Percentiles rank a stretch among this genome's conserved stretches.
These are phyloP conservation scores for Penicillium chermesinum DNA, from an alignment of 495 filamentous ascomycete genomes.

Conservation along the genomic window DNA sequence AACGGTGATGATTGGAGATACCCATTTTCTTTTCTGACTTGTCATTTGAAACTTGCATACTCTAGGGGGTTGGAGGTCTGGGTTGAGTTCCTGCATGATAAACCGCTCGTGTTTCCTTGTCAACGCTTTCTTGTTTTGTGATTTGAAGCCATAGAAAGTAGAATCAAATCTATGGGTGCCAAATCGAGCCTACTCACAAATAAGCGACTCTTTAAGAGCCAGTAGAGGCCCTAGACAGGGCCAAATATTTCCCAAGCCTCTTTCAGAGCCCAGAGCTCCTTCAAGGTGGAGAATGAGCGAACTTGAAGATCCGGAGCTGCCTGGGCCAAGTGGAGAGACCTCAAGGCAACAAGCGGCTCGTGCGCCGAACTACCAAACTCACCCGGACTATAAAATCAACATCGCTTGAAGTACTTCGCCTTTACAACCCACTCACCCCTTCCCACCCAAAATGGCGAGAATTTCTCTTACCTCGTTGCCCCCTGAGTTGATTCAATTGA, in stretches of 20 bases:
- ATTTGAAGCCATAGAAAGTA: background rate
- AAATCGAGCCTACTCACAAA: background rate
- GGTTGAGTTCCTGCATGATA: background rate
- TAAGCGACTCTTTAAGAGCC: too few species aligned
- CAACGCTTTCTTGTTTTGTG: background rate
- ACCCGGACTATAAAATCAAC: background rate
- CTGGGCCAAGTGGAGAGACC: background rate
- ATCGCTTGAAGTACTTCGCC: background rate
- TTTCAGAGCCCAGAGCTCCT: background rate
- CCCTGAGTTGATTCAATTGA: conserved; percentile 36
- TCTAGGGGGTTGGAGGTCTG: conserved; percentile 3
- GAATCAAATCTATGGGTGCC: background rate
- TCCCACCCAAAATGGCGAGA: background rate
- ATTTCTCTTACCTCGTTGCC: conserved; percentile 35
- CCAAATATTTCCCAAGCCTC: background rate
- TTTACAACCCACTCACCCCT: background rate
- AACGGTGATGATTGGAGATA: conserved; percentile 8
- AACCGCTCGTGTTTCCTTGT: background rate
- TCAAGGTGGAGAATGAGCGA: background rate
- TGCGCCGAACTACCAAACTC: background rate
- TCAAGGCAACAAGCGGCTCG: background rate
- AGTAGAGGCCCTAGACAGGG: too few species aligned
- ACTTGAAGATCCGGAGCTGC: background rate
- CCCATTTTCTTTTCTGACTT: conserved; percentile 4
- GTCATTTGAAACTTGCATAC: conserved; percentile 8